Evolutionary conservation across 1,284 basidiomycete species (phyloP), one percentile per base, ranked within the genome.

Genomic region (Moesziomyces sp.): DNA sequence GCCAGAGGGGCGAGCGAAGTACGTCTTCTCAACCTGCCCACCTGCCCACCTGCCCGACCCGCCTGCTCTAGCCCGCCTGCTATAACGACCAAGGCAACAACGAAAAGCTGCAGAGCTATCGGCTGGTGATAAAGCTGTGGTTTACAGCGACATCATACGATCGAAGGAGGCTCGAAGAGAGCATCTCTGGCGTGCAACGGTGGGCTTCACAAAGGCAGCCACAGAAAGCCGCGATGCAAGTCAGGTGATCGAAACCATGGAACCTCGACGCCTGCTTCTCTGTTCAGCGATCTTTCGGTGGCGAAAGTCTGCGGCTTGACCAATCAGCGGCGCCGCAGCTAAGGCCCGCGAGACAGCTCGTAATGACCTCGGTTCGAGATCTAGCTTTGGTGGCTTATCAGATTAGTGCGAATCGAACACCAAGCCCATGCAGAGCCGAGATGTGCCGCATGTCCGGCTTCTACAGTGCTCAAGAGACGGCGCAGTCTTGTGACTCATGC

Each of bases 331-430:
- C 13, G 5, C 3, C 5, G 38, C 38, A 40, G 38, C 6, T 16
- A 7, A 40, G 38, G 18, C 16, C 38, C 38, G 38, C 6, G 38
- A 40, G 38, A 40, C 13, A 18, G 38, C 38, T 18, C 18, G 18
- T 5, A 6, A 18, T 40, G 16, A 18, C 38, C 16, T 35, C 47
- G 5, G 47, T 30, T 33, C 14, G 19, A 33, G 2, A 48, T n/a
- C 47, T 19, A 7, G 16, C 28, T 19, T n/a, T 4, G 2, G 10
- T 11, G n/a, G 26, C 47, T 64, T 58, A 64, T 64, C 61, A 30
- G 61, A 64, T 64, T 58, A 64, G 61, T 46, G 49, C 43, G 21
- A 56, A 56, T 52, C 58, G 59, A 10, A 1, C 10, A 11, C 30
- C 30, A 33, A 13, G 10, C 11, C 10, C 30, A 33, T 8, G 30